Percentiles rank a stretch among this genome's conserved stretches.
These are phyloP conservation scores for Fusarium sp. DNA, from an alignment of 2,329 filamentous ascomycete species.

Conservation along the genomic window DNA sequence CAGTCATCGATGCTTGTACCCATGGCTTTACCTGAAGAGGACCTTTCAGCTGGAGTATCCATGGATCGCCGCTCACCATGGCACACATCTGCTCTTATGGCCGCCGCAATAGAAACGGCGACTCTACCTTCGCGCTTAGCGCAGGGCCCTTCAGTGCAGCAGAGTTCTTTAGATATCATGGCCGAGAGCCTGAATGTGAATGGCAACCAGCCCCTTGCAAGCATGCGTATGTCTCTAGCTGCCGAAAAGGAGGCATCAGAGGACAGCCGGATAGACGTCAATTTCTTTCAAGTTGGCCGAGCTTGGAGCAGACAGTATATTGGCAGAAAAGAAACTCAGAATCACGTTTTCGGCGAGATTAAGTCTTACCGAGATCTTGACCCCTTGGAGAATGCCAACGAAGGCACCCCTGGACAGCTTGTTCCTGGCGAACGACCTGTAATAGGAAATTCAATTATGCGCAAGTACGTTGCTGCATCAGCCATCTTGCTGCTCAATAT, in stretches of 20 bases:
- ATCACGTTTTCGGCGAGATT: conserved; percentile 51
- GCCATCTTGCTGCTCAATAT: no score
- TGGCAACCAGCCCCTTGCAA: conserved; percentile 84
- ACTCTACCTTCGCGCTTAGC: conserved; percentile 81
- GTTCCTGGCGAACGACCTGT: conserved; percentile 36
- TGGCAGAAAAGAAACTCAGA: conserved; percentile 19
- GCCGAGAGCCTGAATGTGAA: conserved; percentile 77
- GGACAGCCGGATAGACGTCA: conserved; percentile 50
- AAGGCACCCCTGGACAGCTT: conserved; percentile 9
- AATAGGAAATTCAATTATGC: conserved; percentile 48
- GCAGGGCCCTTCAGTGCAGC: conserved; percentile 54
- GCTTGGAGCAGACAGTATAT: conserved; percentile 29
- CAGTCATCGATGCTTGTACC: conserved; percentile 85
- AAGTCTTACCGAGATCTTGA: conserved; percentile 42
- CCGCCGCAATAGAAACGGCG: conserved; percentile 81
- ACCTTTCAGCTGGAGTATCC: conserved; percentile 68
- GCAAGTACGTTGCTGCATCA: conserved; percentile 42
- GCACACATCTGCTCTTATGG: conserved; percentile 83
- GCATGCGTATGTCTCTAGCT: conserved; percentile 75
- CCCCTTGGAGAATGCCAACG: conserved; percentile 10
- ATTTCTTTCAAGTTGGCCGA: conserved; percentile 51
- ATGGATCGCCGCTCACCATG: conserved; percentile 77
- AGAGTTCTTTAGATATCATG: conserved; percentile 70
- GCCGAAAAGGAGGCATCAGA: conserved; percentile 49
- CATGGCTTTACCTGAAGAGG: conserved; percentile 71